A percentile compares a stretch with the other conserved stretches of the same genome.
Conservation (phyloP, 2,329 filamentous ascomycete genomes). For the Cercospora citrullina region DNA sequence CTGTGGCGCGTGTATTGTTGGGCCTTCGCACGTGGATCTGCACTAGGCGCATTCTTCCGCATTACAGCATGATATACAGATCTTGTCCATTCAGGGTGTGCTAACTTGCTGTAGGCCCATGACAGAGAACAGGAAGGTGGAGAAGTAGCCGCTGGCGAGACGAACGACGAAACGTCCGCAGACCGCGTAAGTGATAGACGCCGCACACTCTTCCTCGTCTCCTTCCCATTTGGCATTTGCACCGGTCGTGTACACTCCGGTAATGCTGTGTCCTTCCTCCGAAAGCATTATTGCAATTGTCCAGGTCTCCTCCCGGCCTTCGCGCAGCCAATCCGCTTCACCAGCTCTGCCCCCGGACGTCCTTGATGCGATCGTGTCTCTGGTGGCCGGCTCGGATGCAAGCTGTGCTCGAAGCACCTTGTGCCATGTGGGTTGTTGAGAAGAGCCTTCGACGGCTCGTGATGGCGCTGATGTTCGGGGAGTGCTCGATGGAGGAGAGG, state of each 20-base stretch:
- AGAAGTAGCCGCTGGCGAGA: background rate
- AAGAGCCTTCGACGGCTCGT: background rate
- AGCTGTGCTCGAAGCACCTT: background rate
- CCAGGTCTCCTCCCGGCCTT: background rate
- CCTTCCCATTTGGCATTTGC: background rate
- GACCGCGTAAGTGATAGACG: conserved; percentile 12
- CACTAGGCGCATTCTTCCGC: background rate
- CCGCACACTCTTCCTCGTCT: background rate
- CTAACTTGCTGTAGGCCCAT: conserved; percentile 25
- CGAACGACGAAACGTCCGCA: conserved; percentile 7
- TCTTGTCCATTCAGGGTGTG: conserved; percentile 17
- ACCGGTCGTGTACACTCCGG: background rate
- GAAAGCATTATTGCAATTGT: background rate
- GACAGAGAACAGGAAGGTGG: background rate
- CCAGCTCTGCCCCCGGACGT: background rate
- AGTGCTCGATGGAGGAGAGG: background rate
- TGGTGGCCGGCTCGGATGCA: background rate
- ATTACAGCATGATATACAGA: background rate
- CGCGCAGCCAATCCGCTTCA: background rate
- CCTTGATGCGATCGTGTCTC: background rate
- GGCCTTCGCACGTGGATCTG: background rate
- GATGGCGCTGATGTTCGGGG: background rate
- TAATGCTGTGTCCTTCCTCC: background rate
- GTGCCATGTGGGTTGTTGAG: background rate
- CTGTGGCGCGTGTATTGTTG: background rate